Evolutionary conservation across 1,284 basidiomycete genomes (phyloP), one percentile per base, ranked within the genome.

Genomic region (Rhodotorula mucilaginosa): DNA sequence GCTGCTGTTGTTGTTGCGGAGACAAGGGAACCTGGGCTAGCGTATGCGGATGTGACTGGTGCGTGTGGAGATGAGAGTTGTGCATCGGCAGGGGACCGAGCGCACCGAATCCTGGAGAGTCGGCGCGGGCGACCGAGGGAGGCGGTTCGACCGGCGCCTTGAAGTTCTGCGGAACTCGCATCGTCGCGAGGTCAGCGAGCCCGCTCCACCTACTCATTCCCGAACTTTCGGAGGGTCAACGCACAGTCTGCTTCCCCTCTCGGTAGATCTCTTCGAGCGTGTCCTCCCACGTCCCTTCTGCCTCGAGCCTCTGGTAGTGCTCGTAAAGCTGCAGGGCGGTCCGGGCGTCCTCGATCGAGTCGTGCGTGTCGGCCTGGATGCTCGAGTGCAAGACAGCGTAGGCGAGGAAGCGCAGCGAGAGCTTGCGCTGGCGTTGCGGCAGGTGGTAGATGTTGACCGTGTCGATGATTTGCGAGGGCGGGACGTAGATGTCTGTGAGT

Each of bases 381-480:
- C 91, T 89, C 79, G 93, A 88, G 73, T 91, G 87, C 23, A 99
- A 84, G 48, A 99, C 85, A 80, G 91, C 93, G 93, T 93, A 99
- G 0, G 92, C 88, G 23, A 99, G 85, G 83, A 98, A 99, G 7
- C 92, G 87, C n/a, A 99, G 84, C 0, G 93, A 96, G 26, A 98
- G 85, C 72, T 94, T 89, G 31, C 96, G 88, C 74, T 93, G 90
- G 46, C 93, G 88, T 47, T 86, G 84, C 65, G 87, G 87, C 34
- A 94, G 83, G 79, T 92, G 96, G 82, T 94, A 99, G 31, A 98
- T 85, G 80, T 96, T 92, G 69, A 99, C 96, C 0, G 97, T 99
- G 80, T 99, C 96, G 71, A 97, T 90, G 61, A 99, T 94, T 81
- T 97, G 95, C 6, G 90, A 87, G 0, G 93, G 92, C 0, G 97